Evolutionary conservation across 2,329 filamentous ascomycete species (phyloP), one percentile per base, ranked within the genome.

Genomic region (Epichloe sylvatica): DNA sequence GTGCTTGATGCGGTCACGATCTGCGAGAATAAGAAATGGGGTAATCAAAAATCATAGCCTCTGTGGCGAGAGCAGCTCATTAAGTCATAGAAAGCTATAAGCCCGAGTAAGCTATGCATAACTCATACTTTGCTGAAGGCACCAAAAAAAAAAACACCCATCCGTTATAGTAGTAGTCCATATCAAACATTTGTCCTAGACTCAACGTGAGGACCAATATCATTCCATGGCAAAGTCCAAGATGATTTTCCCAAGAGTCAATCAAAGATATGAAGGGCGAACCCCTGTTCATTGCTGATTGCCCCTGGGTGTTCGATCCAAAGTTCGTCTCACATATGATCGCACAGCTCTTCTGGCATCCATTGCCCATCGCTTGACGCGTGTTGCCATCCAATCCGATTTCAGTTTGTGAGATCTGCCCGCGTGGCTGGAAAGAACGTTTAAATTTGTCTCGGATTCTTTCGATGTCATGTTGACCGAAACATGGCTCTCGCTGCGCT

Each of bases 341-440:
- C 60, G 63, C 34, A 68, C 58, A 34, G 58, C 60, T 38, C 57
- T 57, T 44, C 59, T 67, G 23, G 63, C 64, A 43, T 61, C 60
- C 46, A 53, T 57, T 21, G 63, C 64, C 66, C 66, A 69, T 37
- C 57, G 59, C 50, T 57, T 62, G 34, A 69, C 56, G 33, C 62
- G 59, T 5, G 56, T 56, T 12, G 53, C 56, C 46, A 53, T 54
- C 47, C 55, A 59, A 41, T 54, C 58, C 25, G 56, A 50, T 44
- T 46, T 56, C 15, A 39, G 44, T 17, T 46, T 48, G 35, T 40
- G 40, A 12, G 17, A 25, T 43, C 17, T 45, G 21, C n/a, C 23
- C 15, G 37, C 21, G 30, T 36, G 33, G 8, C 42, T 52, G 48
- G 34, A 39, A 51, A 49, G 3, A 49, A 41, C 36, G 47, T 35